Evolutionary conservation across 1,284 basidiomycete genomes (phyloP).

Genomic region (Cryptococcus hybrid): DNA sequence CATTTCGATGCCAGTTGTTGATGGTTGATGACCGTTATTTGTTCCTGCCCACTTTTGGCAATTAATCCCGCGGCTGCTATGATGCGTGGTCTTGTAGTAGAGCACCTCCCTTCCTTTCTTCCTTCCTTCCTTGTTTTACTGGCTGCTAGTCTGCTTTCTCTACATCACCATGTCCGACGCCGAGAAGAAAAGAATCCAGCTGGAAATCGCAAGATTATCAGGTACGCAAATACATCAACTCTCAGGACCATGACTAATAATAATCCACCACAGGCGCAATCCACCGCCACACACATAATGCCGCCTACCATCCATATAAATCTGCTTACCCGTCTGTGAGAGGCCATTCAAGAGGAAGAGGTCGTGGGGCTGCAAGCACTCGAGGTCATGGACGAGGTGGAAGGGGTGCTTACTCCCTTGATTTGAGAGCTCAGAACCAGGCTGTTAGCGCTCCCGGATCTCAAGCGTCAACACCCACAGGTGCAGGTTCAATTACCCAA

Average conservation of each 20-base stretch:
- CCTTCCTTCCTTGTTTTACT: too few species aligned
- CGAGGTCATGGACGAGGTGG: conserved; percentile 13
- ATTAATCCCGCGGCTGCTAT: too few species aligned
- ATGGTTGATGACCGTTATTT: too few species aligned
- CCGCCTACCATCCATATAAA: conserved; percentile 36
- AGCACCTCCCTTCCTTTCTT: too few species aligned
- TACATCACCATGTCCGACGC: conserved; percentile 7
- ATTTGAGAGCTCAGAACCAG: conserved; percentile 18
- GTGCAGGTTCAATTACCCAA: not conserved
- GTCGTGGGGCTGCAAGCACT: conserved; percentile 7
- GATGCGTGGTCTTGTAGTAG: too few species aligned
- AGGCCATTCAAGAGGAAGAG: conserved; percentile 10
- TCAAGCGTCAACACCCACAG: conserved; percentile 1
- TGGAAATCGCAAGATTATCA: conserved; percentile 49
- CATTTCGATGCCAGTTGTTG: too few species aligned
- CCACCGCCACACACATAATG: conserved; percentile 22
- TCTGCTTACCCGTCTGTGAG: conserved; percentile 5
- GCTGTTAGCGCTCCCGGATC: not conserved
- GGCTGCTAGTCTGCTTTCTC: not conserved
- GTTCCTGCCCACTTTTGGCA: too few species aligned
- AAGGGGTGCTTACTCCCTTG: conserved; percentile 21
- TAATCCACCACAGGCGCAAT: conserved; percentile 29
- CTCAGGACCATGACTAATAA: not conserved
- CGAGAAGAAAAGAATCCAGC: conserved; percentile 41
- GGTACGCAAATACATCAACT: conserved; percentile 24